These are phyloP conservation scores for Ascochyta viciae-villosae DNA, from an alignment of 2,329 filamentous ascomycete species.

Conservation along the genomic window DNA sequence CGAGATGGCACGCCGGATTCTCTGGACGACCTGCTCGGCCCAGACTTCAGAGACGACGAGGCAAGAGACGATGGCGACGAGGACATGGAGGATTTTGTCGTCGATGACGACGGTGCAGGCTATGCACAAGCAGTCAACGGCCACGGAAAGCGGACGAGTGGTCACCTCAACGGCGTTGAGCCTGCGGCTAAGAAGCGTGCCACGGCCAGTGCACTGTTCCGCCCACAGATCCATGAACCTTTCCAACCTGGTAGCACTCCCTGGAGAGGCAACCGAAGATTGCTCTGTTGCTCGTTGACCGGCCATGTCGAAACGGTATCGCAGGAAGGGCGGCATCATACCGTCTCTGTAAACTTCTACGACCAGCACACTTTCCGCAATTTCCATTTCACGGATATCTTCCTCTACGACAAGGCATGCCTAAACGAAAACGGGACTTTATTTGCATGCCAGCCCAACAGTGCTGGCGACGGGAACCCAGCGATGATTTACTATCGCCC, in stretches of 20 bases:
- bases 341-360: constrained; percentile 96
- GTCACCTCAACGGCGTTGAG: constrained; percentile 52
- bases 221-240: constrained; percentile 77
- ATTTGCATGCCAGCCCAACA: constrained; percentile 77
- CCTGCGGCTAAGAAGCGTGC: constrained; percentile 60
- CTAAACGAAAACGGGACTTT: constrained; percentile 82
- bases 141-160: constrained; percentile 68
- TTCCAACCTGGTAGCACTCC: constrained; percentile 96
- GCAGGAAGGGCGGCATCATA: constrained; percentile 85
- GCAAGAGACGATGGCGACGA: constrained; percentile 56
- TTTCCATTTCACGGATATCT: constrained; percentile 97
- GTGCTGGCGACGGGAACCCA: constrained; percentile 59
- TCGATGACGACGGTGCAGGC: constrained; percentile 93
- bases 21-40: constrained; percentile 80
- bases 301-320: constrained; percentile 98
- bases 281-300: constrained; percentile 90
- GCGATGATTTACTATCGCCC: constrained; percentile 95
- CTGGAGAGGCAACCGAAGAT: constrained; percentile 92
- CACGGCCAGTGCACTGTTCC: constrained; percentile 55
- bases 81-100: constrained; percentile 79
- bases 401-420: constrained; percentile 94
- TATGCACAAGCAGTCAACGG: constrained; percentile 71
- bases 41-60: constrained; percentile 57
- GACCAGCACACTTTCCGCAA: constrained; percentile 91
- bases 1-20: constrained; percentile 71